Conservation (phyloP, 2,329 filamentous ascomycete genomes). For the Hypoxylon sp. region DNA sequence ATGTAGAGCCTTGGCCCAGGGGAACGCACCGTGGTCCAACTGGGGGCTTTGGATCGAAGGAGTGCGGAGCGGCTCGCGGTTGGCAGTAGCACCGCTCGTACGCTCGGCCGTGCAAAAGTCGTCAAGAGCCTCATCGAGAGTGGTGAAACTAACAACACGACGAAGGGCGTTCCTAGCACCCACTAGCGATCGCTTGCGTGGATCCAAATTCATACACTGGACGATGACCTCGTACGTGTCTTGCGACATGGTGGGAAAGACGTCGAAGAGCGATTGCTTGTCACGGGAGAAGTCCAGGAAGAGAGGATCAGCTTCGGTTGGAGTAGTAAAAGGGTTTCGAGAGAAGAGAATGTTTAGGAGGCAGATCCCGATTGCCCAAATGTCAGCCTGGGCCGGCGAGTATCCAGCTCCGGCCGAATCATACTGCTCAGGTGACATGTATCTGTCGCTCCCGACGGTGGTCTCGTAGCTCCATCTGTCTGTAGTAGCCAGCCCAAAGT, state of each 20-base stretch:
- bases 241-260: constrained; percentile 98
- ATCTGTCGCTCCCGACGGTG: constrained; percentile 95
- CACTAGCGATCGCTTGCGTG: constrained; percentile 84
- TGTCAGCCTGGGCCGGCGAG: constrained; percentile 90
- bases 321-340: constrained; percentile 93
- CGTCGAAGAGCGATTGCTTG: constrained; percentile 95
- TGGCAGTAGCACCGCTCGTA: constrained; percentile 82
- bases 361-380: constrained; percentile 98
- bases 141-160: constrained; percentile 90
- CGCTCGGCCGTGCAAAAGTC: constrained; percentile 91
- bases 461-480: constrained; percentile 92
- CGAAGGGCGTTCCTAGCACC: constrained; percentile 82
- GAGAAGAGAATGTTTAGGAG: constrained; percentile 96
- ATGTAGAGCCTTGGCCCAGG: constrained; percentile 92
- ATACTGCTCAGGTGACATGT: constrained; percentile 99
- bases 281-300: constrained; percentile 95
- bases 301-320: constrained; percentile 88
- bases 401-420: constrained; percentile 90
- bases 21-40: constrained; percentile 85
- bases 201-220: constrained; percentile 91
- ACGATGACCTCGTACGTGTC: constrained; percentile 96
- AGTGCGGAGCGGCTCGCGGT: constrained; percentile 94
- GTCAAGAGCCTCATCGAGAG: constrained; percentile 88
- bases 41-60: constrained; percentile 92
- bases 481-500: constrained; percentile 92